Base-by-base conservation (phyloP, 164 flowering plant species). In the Magnolia changhungtana region DNA sequence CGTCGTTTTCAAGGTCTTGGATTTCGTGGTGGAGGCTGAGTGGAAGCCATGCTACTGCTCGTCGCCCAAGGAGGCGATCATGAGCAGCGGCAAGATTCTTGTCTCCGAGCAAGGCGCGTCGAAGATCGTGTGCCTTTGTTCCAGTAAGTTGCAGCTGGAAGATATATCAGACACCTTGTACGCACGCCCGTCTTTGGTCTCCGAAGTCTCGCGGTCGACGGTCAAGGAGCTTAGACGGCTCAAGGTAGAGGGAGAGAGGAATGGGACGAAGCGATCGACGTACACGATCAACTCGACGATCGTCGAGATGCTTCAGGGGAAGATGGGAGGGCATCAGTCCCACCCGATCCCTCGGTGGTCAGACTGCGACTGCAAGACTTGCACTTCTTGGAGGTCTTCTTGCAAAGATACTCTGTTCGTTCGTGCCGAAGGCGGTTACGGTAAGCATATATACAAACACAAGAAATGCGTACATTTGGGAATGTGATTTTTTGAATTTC, bases 121-220 rank as follows among this genome's bases (percentile, higher is more conserved):
- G 2, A 89, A 88, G 79, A 84, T 96, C 1, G 90, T 94, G 2
- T 82, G 89, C 31, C 83, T 94, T 2, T 83, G 84, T 49, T 84
- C 92, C 0, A 86, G 76, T 66, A 90, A 86, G 81, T 63, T 96
- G 4, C 91, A 89, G 70, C 80, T 94, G 18, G 98, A 94, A 73
- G 98, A 94, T 52, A 87, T 96, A 74, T 94, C 99, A 2, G 98
- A 96, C 82, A 96, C 99, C 0, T 92, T 96, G 50, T 92, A 89
- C 82, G 63, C 87, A 0, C 86, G 99, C 5, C 87, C 95, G 31
- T 90, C 96, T 0, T 59, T 87, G n/a, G 81, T 92, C 0, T 89
- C 94, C 14, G 95, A 90, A 66, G 77, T 90, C 50, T 87, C 95
- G 0, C 86, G 78, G 27, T 74, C 84, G 1, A 86, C 92, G 0